phyloP scores from a whole-genome alignment of 345 rosid species.

The Diplotaxis tenuifolia region DNA sequence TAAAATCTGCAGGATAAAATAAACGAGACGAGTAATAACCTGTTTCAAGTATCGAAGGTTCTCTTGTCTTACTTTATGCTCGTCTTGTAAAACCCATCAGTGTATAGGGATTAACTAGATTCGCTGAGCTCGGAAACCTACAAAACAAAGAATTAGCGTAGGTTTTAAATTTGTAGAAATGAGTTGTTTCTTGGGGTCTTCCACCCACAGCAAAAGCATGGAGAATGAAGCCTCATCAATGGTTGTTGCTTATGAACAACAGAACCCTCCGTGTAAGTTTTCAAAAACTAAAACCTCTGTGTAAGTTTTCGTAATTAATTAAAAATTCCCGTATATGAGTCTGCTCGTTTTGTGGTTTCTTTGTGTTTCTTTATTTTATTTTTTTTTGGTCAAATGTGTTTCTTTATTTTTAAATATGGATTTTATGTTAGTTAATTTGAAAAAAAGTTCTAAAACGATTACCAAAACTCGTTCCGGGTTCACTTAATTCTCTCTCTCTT shows the following conservation, averaged over 20 bases:
- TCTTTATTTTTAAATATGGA: not conserved
- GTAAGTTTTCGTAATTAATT: not conserved
- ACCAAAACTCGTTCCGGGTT: not conserved
- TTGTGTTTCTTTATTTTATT: not conserved
- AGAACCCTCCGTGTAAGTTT: not conserved
- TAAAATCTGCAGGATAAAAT: not conserved
- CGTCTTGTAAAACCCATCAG: not conserved
- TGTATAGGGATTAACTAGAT: not conserved
- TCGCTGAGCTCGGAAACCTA: not conserved
- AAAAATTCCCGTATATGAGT: not conserved
- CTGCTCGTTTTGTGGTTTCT: not conserved
- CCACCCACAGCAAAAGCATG: constrained; percentile 13
- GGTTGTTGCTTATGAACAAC: constrained; percentile 1
- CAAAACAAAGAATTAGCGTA: not conserved
- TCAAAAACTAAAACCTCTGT: no score
- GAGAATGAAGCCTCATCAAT: constrained; percentile 16
- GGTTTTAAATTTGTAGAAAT: not conserved
- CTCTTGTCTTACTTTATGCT: not conserved
- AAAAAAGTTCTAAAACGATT: not conserved
- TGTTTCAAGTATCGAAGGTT: constrained; percentile 8
- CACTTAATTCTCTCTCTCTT: no score
- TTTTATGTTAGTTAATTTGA: not conserved
- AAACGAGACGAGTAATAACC: not conserved
- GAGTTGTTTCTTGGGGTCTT: constrained; percentile 10
- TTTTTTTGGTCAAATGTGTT: no score